Percentiles rank a stretch among this genome's conserved stretches.
Evolutionary conservation across 129 eudicot species (phyloP).

Genomic region (Sambucus nigra): DNA sequence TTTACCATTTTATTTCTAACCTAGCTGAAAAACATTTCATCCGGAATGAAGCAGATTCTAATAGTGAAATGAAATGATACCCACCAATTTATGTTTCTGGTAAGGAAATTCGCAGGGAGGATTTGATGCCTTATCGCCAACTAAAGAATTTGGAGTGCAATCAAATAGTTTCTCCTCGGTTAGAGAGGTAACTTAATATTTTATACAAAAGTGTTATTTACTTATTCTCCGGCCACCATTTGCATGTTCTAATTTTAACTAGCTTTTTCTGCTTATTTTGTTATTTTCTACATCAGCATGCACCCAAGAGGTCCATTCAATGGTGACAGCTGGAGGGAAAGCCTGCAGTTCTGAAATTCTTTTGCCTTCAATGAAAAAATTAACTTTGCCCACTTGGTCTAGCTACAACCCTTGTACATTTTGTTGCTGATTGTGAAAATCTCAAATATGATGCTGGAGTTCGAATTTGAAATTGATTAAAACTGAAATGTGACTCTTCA

Average conservation of each 20-base stretch:
- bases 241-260: neutral
- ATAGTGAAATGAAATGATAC: neutral
- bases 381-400: neutral
- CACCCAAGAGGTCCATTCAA: neutral
- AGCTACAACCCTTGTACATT: neutral
- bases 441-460: neutral
- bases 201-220: neutral
- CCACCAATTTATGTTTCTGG: conserved; percentile 6
- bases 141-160: conserved; percentile 17
- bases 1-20: too few species aligned
- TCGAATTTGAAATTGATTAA: neutral
- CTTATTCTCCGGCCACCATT: neutral
- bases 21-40: too few species aligned
- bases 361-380: neutral
- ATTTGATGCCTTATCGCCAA: conserved; percentile 9
- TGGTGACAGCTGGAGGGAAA: neutral
- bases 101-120: conserved; percentile 38
- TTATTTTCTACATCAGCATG: neutral
- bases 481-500: conserved; percentile 6
- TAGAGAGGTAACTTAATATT: conserved; percentile 13
- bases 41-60: too few species aligned
- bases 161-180: neutral
- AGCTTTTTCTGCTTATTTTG: neutral
- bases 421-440: neutral
- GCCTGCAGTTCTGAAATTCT: neutral